Conservation (phyloP, 768 basidiomycete genomes). For the Tulasnella sp. region DNA sequence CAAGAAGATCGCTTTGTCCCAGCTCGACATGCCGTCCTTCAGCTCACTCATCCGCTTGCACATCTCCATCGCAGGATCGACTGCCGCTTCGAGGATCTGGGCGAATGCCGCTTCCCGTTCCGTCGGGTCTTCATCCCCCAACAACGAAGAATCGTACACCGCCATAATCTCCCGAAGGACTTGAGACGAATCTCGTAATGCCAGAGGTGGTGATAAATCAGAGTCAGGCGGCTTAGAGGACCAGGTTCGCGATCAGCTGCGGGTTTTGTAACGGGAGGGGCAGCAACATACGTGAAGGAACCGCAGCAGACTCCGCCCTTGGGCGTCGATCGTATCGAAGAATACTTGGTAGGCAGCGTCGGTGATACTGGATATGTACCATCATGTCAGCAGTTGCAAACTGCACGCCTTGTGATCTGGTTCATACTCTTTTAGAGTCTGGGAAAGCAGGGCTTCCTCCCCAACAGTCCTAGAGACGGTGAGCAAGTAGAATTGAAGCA, state of each 20-base stretch:
- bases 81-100: constrained; percentile 69
- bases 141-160: constrained; percentile 78
- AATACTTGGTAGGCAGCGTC: constrained; percentile 73
- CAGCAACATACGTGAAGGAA: constrained; percentile 33
- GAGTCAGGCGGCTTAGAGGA: constrained; percentile 33
- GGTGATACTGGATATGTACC: constrained; percentile 46
- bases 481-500: constrained; percentile 87
- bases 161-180: constrained; percentile 79
- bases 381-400: neutral
- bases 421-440: constrained; percentile 66
- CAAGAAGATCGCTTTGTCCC: constrained; percentile 77
- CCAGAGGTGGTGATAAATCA: constrained; percentile 62
- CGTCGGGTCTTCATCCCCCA: constrained; percentile 41
- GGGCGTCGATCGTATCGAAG: constrained; percentile 75
- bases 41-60: constrained; percentile 52
- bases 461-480: constrained; percentile 93
- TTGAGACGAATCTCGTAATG: constrained; percentile 71
- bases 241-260: neutral
- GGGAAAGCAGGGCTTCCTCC: constrained; percentile 61
- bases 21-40: constrained; percentile 44
- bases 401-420: neutral
- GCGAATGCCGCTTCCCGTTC: constrained; percentile 39
- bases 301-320: constrained; percentile 49
- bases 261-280: neutral
- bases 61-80: constrained; percentile 75